Evolutionary conservation across 345 rosid species (phyloP), one percentile per base, ranked within the genome.

Genomic region (Pseudoturritis turrita): DNA sequence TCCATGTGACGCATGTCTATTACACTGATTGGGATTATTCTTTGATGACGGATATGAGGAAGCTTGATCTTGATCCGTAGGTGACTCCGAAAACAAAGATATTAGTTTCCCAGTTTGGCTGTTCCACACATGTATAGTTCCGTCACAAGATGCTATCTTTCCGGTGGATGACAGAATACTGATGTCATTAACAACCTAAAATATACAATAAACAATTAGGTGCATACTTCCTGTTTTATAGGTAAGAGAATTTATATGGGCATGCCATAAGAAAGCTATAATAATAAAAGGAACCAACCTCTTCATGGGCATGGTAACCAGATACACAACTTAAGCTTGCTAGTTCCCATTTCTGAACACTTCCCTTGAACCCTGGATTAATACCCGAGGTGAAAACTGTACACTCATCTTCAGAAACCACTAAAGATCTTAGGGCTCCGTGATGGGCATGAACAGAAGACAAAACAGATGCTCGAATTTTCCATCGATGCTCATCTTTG

Each of bases 281-380:
- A 44, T 49, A 65, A 61, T 46, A 53, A 28, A 62, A 79, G 75
- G 64, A 78, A 68, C 91, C 29, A 74, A 92, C 98, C 98, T 92
- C 98, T 74, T 92, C 98, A 77, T 92, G 98, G 61, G 90, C 98
- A 86, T 88, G 79, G 84, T 92, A 92, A 56, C 96, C 88, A 39
- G 87, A 90, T 45, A 85, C 73, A 65, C 93, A 84, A 78, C 81
- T 88, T 73, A 90, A 78, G 86, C 88, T 87, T 37, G 89, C 76
- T 63, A 92, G 86, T 62, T 92, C 98, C 97, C 98, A 92, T 82
- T 86, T 92, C 76, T 86, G 96, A 51, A 92, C 89, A 40, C 89
- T 90, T 76, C 98, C 98, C 81, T 85, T 90, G 77, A 86, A 92
- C 64, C 97, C 98, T 65, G 93, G 88, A 81, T 93, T 91, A 65